phyloP scores from a whole-genome alignment of 352 stramenopile genomes.

The Globisporangium orthogonon region DNA sequence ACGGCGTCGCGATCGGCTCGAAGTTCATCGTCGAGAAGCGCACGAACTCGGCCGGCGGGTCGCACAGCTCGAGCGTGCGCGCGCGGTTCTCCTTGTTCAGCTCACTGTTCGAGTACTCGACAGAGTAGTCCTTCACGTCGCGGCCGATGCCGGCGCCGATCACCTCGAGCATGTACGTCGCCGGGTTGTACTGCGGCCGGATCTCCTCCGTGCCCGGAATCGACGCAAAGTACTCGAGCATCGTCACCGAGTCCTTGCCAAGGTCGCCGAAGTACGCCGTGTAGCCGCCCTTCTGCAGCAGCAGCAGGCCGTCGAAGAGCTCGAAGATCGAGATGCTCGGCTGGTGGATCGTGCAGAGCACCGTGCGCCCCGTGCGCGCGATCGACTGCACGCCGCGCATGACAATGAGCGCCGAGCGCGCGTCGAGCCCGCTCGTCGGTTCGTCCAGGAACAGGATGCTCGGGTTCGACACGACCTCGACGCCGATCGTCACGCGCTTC shows the following conservation, averaged over 20 bases:
- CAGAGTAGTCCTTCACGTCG: constrained; percentile 23
- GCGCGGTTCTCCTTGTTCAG: constrained; percentile 2
- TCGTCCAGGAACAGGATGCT: constrained; percentile 94
- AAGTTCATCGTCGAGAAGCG: constrained; percentile 41
- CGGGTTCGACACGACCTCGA: constrained; percentile 91
- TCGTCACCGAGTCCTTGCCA: constrained; percentile 55
- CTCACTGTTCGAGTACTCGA: constrained; percentile 37
- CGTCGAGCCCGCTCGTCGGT: constrained; percentile 86
- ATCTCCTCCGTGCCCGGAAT: constrained; percentile 66
- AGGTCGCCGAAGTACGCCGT: constrained; percentile 87
- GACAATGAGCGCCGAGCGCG: constrained; percentile 79
- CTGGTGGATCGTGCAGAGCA: constrained; percentile 66
- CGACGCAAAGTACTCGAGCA: constrained; percentile 84
- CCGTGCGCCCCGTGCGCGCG: constrained; percentile 72
- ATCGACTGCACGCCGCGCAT: constrained; percentile 84
- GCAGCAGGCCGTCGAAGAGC: constrained; percentile 87
- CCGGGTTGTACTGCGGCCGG: constrained; percentile 70
- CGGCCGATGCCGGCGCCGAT: constrained; percentile 42
- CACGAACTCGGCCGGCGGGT: background rate
- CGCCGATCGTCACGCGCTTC: constrained; percentile 91
- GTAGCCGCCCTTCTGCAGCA: constrained; percentile 67
- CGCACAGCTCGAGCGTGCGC: too few species aligned
- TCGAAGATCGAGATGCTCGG: constrained; percentile 88
- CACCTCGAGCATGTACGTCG: constrained; percentile 75
- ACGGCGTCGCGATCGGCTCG: constrained; percentile 31